Conservation (phyloP, 2,329 filamentous ascomycete genomes). For the Scortechinia acanthostroma region DNA sequence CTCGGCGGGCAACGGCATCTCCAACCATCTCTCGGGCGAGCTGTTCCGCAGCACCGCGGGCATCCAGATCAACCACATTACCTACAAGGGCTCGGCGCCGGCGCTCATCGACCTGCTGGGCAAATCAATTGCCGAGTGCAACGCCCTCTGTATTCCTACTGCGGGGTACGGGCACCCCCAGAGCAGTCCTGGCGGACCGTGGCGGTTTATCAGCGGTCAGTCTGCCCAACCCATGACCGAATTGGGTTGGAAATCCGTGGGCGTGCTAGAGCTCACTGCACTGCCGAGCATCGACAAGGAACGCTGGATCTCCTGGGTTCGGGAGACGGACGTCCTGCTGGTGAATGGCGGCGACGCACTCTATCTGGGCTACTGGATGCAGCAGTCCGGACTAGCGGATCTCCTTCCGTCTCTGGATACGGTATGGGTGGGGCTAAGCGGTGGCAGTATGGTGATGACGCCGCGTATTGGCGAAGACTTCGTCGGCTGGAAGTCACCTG, state of each 20-base stretch:
- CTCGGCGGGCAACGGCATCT: too few species aligned
- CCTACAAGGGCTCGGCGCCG: too few species aligned
- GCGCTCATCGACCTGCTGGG: not conserved
- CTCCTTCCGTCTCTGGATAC: not conserved
- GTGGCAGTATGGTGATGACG: not conserved
- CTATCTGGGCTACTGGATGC: not conserved
- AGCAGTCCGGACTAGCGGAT: not conserved
- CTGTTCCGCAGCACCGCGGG: too few species aligned
- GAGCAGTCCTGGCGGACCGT: not conserved
- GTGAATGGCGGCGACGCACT: not conserved
- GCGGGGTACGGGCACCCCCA: not conserved
- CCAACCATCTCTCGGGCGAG: too few species aligned
- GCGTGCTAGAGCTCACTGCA: not conserved
- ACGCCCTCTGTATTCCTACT: not conserved
- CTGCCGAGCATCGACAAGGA: not conserved
- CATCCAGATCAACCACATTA: too few species aligned
- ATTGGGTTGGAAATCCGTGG: not conserved
- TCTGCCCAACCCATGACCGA: too few species aligned
- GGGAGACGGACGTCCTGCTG: not conserved
- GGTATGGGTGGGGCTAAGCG: not conserved
- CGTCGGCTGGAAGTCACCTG: not conserved
- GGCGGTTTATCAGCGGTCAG: not conserved
- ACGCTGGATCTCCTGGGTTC: not conserved
- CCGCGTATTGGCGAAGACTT: not conserved
- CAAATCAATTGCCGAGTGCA: not conserved